A percentile compares a stretch with the other conserved stretches of the same genome.
These are phyloP conservation scores for Leccinum truebloodii DNA, from an alignment of 768 basidiomycete species.

Conservation along the genomic window DNA sequence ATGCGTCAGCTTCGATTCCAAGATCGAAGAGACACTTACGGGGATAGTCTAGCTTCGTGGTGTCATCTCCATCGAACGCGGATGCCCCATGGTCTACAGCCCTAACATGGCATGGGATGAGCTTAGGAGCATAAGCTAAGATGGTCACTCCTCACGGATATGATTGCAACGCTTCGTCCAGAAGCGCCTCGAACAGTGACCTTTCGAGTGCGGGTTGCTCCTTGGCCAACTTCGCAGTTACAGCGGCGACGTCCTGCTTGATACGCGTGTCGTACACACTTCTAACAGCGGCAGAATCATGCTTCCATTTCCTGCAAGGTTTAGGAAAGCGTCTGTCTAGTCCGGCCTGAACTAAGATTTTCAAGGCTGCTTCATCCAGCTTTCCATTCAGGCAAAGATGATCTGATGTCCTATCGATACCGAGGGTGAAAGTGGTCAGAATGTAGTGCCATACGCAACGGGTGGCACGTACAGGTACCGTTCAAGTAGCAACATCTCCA, in stretches of 20 bases:
- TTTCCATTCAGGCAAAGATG: constrained; percentile 25
- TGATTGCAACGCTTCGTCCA: constrained; percentile 20
- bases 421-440: not conserved
- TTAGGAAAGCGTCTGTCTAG: constrained; percentile 29
- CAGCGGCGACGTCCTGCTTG: not conserved
- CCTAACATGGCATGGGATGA: constrained; percentile 1
- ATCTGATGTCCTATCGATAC: constrained; percentile 23
- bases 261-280: not conserved
- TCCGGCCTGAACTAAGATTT: constrained; percentile 30
- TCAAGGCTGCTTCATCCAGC: constrained; percentile 27
- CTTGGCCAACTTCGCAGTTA: constrained; percentile 1
- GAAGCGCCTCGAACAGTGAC: constrained; percentile 26
- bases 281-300: constrained; percentile 9
- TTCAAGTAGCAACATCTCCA: constrained; percentile 16
- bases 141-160: constrained; percentile 25
- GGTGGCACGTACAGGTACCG: constrained; percentile 19
- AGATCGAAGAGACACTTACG: constrained; percentile 1
- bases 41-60: not conserved
- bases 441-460: not conserved
- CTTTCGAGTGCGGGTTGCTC: constrained; percentile 14
- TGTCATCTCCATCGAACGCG: not conserved
- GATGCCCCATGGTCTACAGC: constrained; percentile 20
- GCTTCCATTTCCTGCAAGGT: constrained; percentile 27
- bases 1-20: not conserved
- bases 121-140: not conserved